Percentiles rank a stretch among this genome's conserved stretches.
phyloP scores from a whole-genome alignment of 2,329 filamentous ascomycete species.

The Botrytis porri region DNA sequence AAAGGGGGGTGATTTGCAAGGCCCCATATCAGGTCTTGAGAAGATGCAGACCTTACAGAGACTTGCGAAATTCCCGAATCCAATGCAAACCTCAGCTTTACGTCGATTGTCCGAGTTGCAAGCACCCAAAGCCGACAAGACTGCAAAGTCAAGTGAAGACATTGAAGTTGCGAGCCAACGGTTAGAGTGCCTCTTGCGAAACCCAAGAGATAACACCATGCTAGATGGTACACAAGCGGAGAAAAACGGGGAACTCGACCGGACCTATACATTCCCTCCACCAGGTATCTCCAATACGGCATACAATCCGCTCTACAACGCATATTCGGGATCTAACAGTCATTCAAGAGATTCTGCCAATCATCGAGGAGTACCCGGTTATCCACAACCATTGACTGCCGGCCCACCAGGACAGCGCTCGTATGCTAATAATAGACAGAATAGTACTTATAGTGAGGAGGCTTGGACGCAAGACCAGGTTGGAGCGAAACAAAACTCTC shows the following conservation, averaged over 20 bases:
- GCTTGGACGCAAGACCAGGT: conserved; percentile 15
- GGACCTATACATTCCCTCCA: conserved; percentile 32
- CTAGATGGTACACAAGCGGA: neutral
- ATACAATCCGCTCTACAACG: conserved; percentile 28
- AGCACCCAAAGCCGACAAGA: conserved; percentile 19
- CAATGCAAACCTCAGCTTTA: conserved; percentile 30
- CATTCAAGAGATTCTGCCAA: conserved; percentile 6
- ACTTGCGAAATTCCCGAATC: conserved; percentile 36
- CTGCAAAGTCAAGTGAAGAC: neutral
- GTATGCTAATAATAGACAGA: conserved; percentile 18
- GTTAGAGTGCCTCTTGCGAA: conserved; percentile 7
- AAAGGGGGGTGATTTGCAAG: neutral
- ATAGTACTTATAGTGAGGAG: conserved; percentile 18
- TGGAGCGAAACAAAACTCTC: neutral
- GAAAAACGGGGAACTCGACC: conserved; percentile 27
- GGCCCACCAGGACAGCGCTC: conserved; percentile 38
- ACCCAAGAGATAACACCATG: neutral
- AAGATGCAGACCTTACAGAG: conserved; percentile 38
- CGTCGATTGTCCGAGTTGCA: conserved; percentile 33
- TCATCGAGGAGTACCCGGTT: conserved; percentile 26
- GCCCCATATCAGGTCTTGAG: conserved; percentile 29
- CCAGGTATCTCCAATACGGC: conserved; percentile 22
- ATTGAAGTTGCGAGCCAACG: neutral
- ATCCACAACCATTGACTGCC: conserved; percentile 38
- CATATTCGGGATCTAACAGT: conserved; percentile 9